Base-by-base conservation (phyloP, 352 stramenopile species). In the Blastocystis sp. region DNA sequence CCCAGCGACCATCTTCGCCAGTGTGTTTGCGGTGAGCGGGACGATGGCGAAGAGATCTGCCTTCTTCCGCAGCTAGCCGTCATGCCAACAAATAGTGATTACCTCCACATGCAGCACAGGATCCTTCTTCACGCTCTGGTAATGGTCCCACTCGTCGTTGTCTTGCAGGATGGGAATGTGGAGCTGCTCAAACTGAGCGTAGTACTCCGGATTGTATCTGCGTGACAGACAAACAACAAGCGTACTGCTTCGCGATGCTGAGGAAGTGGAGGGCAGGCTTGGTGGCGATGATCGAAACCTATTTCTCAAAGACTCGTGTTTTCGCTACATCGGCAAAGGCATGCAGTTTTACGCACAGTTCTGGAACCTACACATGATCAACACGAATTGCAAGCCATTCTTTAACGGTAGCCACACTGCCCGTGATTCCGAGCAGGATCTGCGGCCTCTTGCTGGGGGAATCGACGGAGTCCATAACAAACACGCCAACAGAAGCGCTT, bases 81-180 rank as follows among this genome's bases (percentile, higher is more conserved):
- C 19, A 69, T 0, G 54, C 19, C 28, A n/a, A 3, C 11, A 14
- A 9, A 14, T 17, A 2, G 2, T 17, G 3, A 68, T 11, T 64
- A 84, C 74, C 42, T 84, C 74, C 59, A 84, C 74, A 70, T 84
- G 74, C 11, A 84, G 24, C 0, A 84, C 74, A n/a, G 74, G 74
- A 84, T 84, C 74, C 60, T 84, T 84, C 61, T 84, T 84, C 40
- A 84, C 74, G 28, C n/a, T 69, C 17, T 84, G 40, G 48, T 84
- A 84, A 19, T 84, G 17, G 52, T 84, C 57, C 74, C 74, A 84
- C 42, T 84, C 74, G 45, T 84, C 74, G 34, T 68, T 28, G 6
- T 84, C 74, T 70, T 54, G 65, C n/a, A 68, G 34, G 11, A 84
- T 54, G 4, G 74, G 54, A 40, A 84, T 48, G 34, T 68, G 34